Base-by-base conservation (phyloP, 305 asterid species). In the Petunia hybrid region DNA sequence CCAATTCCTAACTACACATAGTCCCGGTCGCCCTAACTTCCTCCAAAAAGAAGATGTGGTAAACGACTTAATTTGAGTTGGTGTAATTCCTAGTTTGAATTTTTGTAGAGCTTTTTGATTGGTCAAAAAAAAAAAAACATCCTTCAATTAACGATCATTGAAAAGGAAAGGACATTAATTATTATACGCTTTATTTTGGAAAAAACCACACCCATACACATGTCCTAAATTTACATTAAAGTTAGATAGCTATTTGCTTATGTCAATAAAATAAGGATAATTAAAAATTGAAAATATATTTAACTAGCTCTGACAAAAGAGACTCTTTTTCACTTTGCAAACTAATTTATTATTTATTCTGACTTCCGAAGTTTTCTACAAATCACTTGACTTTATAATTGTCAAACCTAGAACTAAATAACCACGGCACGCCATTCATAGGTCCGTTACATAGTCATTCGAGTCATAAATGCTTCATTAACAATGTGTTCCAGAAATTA, bases 81-180 rank as follows among this genome's bases (percentile, higher is more conserved):
- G 57, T 66, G 4, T 69, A 4, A 42, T 69, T 69, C 76, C 76
- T 69, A 16, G 12, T 40, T 66, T 66, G 74, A 66, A 16, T 22
- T 8, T 45, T 69, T 16, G 45, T 22, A 8, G 3, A 70, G 45
- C 77, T 68, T 68, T 68, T 43, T 10, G 8, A 42, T n/a, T 9
- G 40, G 56, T 68, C 75, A 68, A 68, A 22, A 2, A 68, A 12
- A 68, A n/a, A 2, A 68, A 12, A 68, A n/a, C 1, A 68, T 68
- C 8, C 5, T 64, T 69, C 39, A 8, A 41, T 3, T 36, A 14
- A 35, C 22, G 10, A 59, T 59, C 2, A 7, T 59, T 59, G 36
- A n/a, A 59, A 16, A 59, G 10, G 36, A 59, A 16, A 59, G 6
- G 36, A 59, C n/a, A 16, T 10, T n/a, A 14, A n/a, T 57, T 8